A percentile compares a stretch with the other conserved stretches of the same genome.
phyloP scores from a whole-genome alignment of 2,329 filamentous ascomycete genomes.

The Colletotrichum orchidophilum region DNA sequence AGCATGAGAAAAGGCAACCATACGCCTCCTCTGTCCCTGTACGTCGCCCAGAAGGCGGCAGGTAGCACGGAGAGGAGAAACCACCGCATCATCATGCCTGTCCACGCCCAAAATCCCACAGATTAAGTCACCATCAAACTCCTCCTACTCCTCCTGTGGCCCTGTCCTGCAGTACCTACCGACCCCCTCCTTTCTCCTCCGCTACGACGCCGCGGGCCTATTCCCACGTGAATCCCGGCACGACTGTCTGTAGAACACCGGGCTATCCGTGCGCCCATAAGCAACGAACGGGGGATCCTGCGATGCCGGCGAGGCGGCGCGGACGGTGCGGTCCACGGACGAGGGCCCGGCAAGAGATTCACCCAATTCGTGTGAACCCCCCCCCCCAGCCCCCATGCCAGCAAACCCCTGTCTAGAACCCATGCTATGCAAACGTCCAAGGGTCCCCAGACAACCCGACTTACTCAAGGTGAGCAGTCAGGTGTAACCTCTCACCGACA shows the following conservation, averaged over 20 bases:
- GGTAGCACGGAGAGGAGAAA: conserved; percentile 2
- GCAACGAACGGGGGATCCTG: not conserved
- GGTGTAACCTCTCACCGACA: conserved; percentile 32
- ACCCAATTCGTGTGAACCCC: conserved; percentile 6
- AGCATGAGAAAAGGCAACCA: not conserved
- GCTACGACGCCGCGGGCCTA: not conserved
- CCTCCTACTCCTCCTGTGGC: not conserved
- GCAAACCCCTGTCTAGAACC: not conserved
- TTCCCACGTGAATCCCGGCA: conserved; percentile 18
- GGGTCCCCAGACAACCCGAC: not conserved
- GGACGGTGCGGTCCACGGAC: conserved; percentile 2
- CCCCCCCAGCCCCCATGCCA: not conserved
- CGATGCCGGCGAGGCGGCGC: conserved; percentile 8
- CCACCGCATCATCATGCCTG: not conserved
- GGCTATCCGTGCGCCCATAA: not conserved
- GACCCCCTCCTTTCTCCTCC: not conserved
- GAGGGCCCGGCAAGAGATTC: conserved; percentile 9
- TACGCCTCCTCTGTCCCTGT: not conserved
- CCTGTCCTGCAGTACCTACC: not conserved
- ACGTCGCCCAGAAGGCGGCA: not conserved
- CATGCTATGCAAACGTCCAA: not conserved
- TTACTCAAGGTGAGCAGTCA: conserved; percentile 30
- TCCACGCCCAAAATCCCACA: not conserved
- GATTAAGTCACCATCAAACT: not conserved
- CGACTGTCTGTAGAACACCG: not conserved